Percentiles rank a stretch among this genome's conserved stretches.
phyloP scores from a whole-genome alignment of 192 early-diverging fungal genomes.

The Lobosporangium transversale region DNA sequence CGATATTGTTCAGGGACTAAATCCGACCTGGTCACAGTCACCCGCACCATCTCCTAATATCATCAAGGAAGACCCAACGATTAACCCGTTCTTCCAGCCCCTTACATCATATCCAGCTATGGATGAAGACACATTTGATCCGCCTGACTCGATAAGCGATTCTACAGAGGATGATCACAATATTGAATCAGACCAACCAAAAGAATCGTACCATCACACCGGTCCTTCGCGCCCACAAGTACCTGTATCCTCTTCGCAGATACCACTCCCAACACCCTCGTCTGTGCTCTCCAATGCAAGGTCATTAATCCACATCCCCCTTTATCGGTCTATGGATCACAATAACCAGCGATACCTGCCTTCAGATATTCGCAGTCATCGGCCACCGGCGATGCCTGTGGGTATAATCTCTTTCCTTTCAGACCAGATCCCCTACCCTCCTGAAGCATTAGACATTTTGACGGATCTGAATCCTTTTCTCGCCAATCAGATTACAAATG shows the following conservation, averaged over 20 bases:
- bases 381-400: slow-evolving; percentile 54
- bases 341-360: slow-evolving; percentile 39
- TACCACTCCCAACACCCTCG: slow-evolving; percentile 37
- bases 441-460: slow-evolving; percentile 51
- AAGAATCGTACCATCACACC: neutral
- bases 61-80: slow-evolving; percentile 62
- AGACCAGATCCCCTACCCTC: slow-evolving; percentile 62
- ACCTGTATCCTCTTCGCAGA: slow-evolving; percentile 1
- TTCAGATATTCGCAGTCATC: slow-evolving; percentile 31
- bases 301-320: slow-evolving; percentile 64
- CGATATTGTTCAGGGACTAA: slow-evolving; percentile 66
- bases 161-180: slow-evolving; percentile 30
- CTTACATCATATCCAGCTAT: slow-evolving; percentile 54
- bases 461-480: slow-evolving; percentile 57
- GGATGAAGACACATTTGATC: slow-evolving; percentile 67
- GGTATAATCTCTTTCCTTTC: slow-evolving; percentile 66
- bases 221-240: neutral
- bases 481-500: slow-evolving; percentile 44
- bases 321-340: slow-evolving; percentile 57
- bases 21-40: slow-evolving; percentile 67
- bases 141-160: slow-evolving; percentile 52
- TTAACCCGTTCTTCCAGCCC: slow-evolving; percentile 65
- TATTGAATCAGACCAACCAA: slow-evolving; percentile 21
- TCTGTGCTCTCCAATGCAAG: slow-evolving; percentile 50
- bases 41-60: slow-evolving; percentile 60